Conservation (phyloP, 495 filamentous ascomycete genomes). For the Aspergillus nidulans region DNA sequence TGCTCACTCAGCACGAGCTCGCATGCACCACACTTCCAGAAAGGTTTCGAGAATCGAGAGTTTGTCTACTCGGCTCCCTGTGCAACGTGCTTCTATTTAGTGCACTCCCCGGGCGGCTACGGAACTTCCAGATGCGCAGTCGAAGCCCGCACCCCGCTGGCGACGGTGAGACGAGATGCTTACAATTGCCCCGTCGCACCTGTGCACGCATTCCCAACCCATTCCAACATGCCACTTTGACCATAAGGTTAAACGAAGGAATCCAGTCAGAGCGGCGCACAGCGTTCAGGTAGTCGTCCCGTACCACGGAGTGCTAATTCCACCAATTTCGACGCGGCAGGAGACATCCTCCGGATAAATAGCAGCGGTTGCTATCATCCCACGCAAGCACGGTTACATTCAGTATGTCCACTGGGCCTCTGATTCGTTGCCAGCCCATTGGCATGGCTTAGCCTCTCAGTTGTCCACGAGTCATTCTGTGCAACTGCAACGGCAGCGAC, state of each 20-base stretch:
- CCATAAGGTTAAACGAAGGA: not conserved
- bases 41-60: not conserved
- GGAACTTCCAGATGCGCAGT: conserved; percentile 11
- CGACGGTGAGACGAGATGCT: conserved; percentile 2
- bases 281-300: not conserved
- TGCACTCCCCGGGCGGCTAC: not conserved
- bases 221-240: not conserved
- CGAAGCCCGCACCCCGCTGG: not conserved
- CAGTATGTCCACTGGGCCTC: conserved; percentile 1
- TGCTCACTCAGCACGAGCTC: not conserved
- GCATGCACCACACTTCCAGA: not conserved
- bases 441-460: conserved; percentile 19
- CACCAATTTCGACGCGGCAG: conserved; percentile 12
- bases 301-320: conserved; percentile 3
- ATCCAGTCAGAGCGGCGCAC: not conserved
- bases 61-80: conserved; percentile 3
- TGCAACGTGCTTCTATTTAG: conserved; percentile 7
- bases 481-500: not conserved
- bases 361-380: conserved; percentile 10
- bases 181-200: conserved; percentile 3
- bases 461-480: conserved; percentile 6
- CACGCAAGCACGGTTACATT: conserved; percentile 22
- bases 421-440: conserved; percentile 27
- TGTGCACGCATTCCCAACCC: too few relatives aligned
- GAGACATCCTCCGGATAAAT: conserved; percentile 16